A percentile compares a stretch with the other conserved stretches of the same genome.
Evolutionary conservation across 306 rosid species (phyloP).

Genomic region (Cotoneaster glaucophyllus): DNA sequence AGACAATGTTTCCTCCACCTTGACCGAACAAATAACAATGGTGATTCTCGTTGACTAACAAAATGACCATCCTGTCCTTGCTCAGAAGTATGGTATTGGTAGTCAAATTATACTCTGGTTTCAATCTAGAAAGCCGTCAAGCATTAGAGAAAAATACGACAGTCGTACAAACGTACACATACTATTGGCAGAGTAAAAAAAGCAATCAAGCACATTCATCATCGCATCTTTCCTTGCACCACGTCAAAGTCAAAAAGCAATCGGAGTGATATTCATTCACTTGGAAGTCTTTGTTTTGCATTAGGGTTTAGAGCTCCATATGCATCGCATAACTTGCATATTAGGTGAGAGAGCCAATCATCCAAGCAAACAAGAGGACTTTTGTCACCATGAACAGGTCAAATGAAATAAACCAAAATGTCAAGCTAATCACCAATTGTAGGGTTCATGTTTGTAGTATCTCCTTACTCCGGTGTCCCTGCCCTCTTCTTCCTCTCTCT

Average conservation of each 20-base stretch:
- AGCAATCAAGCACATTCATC: neutral
- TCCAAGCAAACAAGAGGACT: neutral
- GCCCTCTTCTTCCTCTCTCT: no score
- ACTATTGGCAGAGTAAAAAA: no score
- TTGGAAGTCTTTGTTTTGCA: neutral
- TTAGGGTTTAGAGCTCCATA: neutral
- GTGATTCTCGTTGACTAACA: slow-evolving; percentile 8
- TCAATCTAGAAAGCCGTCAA: no score
- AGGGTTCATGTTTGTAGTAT: no score
- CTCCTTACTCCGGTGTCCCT: no score
- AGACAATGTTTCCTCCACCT: neutral
- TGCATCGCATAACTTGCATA: neutral
- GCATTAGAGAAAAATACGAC: no score
- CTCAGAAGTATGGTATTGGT: neutral
- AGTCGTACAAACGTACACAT: no score
- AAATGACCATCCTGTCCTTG: slow-evolving; percentile 27
- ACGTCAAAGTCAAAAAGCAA: neutral
- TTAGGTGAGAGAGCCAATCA: neutral
- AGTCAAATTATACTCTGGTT: neutral
- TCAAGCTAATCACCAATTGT: no score
- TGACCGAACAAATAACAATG: no score
- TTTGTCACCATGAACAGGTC: no score
- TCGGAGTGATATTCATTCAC: neutral
- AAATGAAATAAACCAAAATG: no score
- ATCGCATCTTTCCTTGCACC: neutral